A percentile compares a stretch with the other conserved stretches of the same genome.
Evolutionary conservation across 2,329 filamentous ascomycete species (phyloP).

Genomic region (Phoma sp.): DNA sequence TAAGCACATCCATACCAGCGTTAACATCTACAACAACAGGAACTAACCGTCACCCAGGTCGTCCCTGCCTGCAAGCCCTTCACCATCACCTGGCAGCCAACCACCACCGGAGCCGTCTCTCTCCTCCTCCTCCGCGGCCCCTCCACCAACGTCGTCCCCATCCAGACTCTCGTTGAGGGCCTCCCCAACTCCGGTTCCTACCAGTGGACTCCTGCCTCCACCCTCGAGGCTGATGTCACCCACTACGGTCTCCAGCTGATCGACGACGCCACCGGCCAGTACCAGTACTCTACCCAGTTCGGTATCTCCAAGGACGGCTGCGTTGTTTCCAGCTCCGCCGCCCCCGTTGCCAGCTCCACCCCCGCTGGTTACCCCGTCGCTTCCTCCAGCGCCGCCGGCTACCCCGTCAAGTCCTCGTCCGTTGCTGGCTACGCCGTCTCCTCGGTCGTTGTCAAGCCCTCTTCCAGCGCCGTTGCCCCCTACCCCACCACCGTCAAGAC

Average conservation of each 20-base stretch:
- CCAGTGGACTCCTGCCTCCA: slow-evolving; percentile 59
- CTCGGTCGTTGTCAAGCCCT: slow-evolving; percentile 10
- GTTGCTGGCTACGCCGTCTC: slow-evolving; percentile 31
- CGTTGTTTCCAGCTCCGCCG: slow-evolving; percentile 25
- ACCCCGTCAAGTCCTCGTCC: slow-evolving; percentile 24
- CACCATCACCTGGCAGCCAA: slow-evolving; percentile 64
- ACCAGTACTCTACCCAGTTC: slow-evolving; percentile 67
- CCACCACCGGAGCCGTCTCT: slow-evolving; percentile 58
- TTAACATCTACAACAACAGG: too few relatives aligned
- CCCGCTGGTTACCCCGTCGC: slow-evolving; percentile 12
- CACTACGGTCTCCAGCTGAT: slow-evolving; percentile 68
- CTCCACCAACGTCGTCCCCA: slow-evolving; percentile 58
- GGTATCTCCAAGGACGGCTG: slow-evolving; percentile 59
- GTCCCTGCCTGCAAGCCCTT: slow-evolving; percentile 63
- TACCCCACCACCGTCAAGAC: slow-evolving; percentile 25
- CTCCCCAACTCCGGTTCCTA: slow-evolving; percentile 63
- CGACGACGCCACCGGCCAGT: slow-evolving; percentile 63
- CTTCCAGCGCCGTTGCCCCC: slow-evolving; percentile 19
- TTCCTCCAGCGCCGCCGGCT: slow-evolving; percentile 14
- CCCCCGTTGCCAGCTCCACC: slow-evolving; percentile 24
- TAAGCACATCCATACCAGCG: slow-evolving; percentile 24
- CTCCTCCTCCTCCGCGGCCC: slow-evolving; percentile 66
- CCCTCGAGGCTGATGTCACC: slow-evolving; percentile 55
- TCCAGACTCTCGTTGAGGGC: slow-evolving; percentile 56
- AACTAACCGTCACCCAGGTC: slow-evolving; percentile 31